phyloP scores from a whole-genome alignment of 495 filamentous ascomycete species.

The Aspergillus haitiensis region DNA sequence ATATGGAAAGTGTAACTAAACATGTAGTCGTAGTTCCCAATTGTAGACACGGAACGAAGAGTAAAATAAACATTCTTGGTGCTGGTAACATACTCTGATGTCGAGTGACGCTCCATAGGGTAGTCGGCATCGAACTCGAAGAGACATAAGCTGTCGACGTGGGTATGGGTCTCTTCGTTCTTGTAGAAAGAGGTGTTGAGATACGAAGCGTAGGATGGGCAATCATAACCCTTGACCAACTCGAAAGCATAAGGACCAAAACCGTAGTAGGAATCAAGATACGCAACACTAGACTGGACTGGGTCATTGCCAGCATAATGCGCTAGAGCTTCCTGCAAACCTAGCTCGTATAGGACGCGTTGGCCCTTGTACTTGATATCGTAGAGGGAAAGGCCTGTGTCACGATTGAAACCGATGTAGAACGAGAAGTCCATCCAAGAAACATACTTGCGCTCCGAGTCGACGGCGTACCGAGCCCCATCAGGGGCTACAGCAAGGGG shows the following conservation, averaged over 20 bases:
- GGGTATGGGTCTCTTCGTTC: slow-evolving; percentile 18
- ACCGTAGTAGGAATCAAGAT: slow-evolving; percentile 24
- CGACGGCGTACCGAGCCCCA: slow-evolving; percentile 21
- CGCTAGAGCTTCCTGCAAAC: slow-evolving; percentile 22
- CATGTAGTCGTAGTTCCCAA: slow-evolving; percentile 26
- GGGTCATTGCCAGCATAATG: slow-evolving; percentile 24
- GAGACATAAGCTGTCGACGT: slow-evolving; percentile 22
- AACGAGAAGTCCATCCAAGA: slow-evolving; percentile 26
- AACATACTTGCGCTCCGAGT: slow-evolving; percentile 20
- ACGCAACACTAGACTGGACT: slow-evolving; percentile 20
- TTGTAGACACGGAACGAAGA: slow-evolving; percentile 17
- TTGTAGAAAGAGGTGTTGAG: slow-evolving; percentile 23
- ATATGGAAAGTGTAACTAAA: slow-evolving; percentile 52
- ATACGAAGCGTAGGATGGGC: slow-evolving; percentile 21
- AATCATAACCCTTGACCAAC: slow-evolving; percentile 23
- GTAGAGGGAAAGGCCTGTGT: slow-evolving; percentile 20
- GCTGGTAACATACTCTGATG: slow-evolving; percentile 11
- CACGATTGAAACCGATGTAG: slow-evolving; percentile 21
- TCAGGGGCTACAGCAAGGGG: slow-evolving; percentile 18
- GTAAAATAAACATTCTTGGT: slow-evolving; percentile 23
- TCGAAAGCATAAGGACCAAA: slow-evolving; percentile 22
- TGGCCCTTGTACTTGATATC: slow-evolving; percentile 23
- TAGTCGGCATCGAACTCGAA: slow-evolving; percentile 25
- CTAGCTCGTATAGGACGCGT: slow-evolving; percentile 21
- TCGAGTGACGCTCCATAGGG: slow-evolving; percentile 19